phyloP scores from a whole-genome alignment of 208 protist species.

The Acanthamoeba castellanii region DNA sequence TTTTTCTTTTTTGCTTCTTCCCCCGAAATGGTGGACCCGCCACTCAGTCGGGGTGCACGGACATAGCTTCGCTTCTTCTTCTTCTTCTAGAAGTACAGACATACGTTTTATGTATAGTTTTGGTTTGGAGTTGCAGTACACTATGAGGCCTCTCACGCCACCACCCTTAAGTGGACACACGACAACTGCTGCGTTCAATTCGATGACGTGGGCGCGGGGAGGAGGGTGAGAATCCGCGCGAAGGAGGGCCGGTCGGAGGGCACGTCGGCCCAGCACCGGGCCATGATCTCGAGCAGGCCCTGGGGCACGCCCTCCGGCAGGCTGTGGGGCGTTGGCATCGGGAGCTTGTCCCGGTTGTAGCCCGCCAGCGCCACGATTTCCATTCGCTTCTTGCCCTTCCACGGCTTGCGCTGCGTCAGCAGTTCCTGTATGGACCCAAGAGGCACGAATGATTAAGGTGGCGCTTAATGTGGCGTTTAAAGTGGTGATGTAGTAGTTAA shows the following conservation, averaged over 20 bases:
- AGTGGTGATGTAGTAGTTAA: too few relatives aligned
- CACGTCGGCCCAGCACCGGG: background rate
- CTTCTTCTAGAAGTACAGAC: too few relatives aligned
- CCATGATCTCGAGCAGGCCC: background rate
- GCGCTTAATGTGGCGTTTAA: too few relatives aligned
- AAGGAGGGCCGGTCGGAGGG: slow-evolving; percentile 2
- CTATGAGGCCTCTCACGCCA: too few relatives aligned
- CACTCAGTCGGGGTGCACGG: too few relatives aligned
- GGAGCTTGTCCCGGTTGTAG: slow-evolving; percentile 1
- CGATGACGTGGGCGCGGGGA: background rate
- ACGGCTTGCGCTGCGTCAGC: background rate
- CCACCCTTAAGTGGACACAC: too few relatives aligned
- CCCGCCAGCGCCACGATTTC: slow-evolving; percentile 1
- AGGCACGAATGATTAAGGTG: background rate
- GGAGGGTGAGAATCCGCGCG: background rate
- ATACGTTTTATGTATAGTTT: too few relatives aligned
- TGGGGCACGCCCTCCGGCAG: background rate
- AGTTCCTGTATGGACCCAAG: background rate
- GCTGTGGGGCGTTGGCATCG: background rate
- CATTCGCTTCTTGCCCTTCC: background rate
- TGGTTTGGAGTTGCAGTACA: too few relatives aligned
- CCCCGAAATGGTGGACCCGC: too few relatives aligned
- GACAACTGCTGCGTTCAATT: too few relatives aligned
- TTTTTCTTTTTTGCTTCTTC: too few relatives aligned
- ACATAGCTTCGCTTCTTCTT: too few relatives aligned